These are phyloP conservation scores for Ehretia macrophylla DNA, from an alignment of 257 asterid genomes.

Conservation along the genomic window DNA sequence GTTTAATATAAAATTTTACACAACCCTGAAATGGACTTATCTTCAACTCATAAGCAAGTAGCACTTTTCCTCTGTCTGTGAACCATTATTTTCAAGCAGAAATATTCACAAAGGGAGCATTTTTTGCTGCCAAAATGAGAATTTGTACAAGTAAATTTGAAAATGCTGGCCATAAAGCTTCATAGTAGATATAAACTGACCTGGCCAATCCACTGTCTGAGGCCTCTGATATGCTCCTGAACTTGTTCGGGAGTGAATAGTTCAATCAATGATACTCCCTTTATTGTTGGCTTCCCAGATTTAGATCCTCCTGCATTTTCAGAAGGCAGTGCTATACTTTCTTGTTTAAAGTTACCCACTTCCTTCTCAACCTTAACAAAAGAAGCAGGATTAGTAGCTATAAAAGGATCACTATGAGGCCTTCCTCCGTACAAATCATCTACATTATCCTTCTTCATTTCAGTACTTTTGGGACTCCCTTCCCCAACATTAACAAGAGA, in stretches of 20 bases:
- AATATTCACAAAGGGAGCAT: no score
- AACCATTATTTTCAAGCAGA: no score
- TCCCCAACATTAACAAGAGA: conserved; percentile 36
- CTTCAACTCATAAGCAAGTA: no score
- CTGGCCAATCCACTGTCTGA: conserved; percentile 98
- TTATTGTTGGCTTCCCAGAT: conserved; percentile 89
- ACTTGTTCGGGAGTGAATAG: conserved; percentile 90
- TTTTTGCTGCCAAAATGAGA: no score
- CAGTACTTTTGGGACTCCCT: conserved; percentile 32
- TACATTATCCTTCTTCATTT: conserved; percentile 35
- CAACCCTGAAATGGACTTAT: no score
- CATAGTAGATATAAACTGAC: conserved; percentile 29
- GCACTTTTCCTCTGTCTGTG: no score
- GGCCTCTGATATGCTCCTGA: conserved; percentile 75
- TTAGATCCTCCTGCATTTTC: conserved; percentile 52
- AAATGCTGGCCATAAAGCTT: not conserved
- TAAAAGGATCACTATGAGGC: conserved; percentile 36
- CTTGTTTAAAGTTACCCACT: conserved; percentile 43
- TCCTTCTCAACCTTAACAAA: conserved; percentile 51
- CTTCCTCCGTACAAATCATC: conserved; percentile 39
- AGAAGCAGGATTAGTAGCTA: conserved; percentile 31
- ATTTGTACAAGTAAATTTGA: not conserved
- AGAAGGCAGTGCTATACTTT: conserved; percentile 35
- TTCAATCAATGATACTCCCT: conserved; percentile 91
- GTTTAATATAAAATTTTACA: no score